Conservation (phyloP, 352 stramenopile species). For the Blastocystis sp. region DNA sequence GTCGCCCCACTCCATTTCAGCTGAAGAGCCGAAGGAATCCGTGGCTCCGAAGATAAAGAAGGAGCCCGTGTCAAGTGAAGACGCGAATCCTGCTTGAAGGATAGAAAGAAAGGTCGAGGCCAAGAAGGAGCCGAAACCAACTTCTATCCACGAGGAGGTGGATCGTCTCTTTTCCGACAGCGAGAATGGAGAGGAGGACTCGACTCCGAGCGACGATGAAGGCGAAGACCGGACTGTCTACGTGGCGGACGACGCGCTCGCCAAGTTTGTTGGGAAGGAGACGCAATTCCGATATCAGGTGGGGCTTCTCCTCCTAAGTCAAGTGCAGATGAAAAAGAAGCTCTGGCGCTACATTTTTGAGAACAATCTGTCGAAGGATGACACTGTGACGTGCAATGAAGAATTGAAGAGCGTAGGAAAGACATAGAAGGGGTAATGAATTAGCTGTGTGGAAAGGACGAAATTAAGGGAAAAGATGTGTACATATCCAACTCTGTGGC, state of each 20-base stretch:
- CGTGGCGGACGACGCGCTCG: not conserved
- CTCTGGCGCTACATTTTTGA: not conserved
- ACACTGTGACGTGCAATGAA: not conserved
- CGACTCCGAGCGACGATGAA: not conserved
- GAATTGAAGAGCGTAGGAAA: not conserved
- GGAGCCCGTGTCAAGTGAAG: not conserved
- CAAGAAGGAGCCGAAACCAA: not conserved
- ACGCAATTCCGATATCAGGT: not conserved
- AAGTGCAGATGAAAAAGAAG: not conserved
- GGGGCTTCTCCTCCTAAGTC: not conserved
- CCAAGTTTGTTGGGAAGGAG: not conserved
- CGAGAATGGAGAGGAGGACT: not conserved
- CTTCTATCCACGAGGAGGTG: not conserved
- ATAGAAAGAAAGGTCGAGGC: not conserved
- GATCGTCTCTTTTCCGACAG: not conserved
- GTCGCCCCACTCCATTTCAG: not conserved
- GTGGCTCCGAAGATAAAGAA: not conserved
- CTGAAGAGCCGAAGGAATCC: not conserved
- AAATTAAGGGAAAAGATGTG: not conserved
- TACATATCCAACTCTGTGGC: not conserved
- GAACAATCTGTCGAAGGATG: not conserved
- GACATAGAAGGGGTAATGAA: not conserved
- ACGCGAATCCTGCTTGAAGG: not conserved
- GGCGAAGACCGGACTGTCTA: not conserved
- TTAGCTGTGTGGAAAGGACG: not conserved